Base-by-base conservation (phyloP, 177 flowering plant species). In the Telopea speciosissima region DNA sequence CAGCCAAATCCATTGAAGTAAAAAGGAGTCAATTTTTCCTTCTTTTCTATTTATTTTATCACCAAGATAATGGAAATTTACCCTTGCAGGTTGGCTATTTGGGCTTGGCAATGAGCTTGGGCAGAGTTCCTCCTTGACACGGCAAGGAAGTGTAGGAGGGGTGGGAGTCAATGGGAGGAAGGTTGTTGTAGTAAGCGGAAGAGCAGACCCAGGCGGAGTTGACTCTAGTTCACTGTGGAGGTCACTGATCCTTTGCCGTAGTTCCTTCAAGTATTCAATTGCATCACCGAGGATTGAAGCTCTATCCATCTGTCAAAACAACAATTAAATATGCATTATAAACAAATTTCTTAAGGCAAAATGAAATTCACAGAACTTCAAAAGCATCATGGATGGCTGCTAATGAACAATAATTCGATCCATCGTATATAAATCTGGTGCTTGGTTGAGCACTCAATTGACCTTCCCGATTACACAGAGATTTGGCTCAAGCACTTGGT, bases 221-320 rank as follows among this genome's bases (percentile, higher is more conserved):
- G 92, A 85, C 66, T 90, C 93, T 26, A 89, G 77, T 72, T 90
- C 93, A 74, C 77, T 84, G 70, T 89, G 88, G 24, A 89, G 88
- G 69, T 90, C 85, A 66, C 81, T 87, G 75, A 90, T 88, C 82
- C 85, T 83, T 65, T 89, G 90, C 71, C 89, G 79, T 60, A 90
- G 96, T 74, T 90, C 93, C 78, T 88, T 90, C 83, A 89, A 76
- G 73, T 87, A 84, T 25, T 87, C 91, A 67, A 86, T 83, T 8
- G 90, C 87, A 81, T 86, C 91, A 68, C 91, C 89, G 49, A 86
- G 86, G 22, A 86, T 86, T 28, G 90, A 86, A 65, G 89, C 90
- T 71, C 93, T 84, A 73, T 90, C 96, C 96, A 90, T 90, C 96
- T 90, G 83, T 23, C 13, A 60, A 63, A 13, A 8, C 3, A 69